Percentiles rank a stretch among this genome's conserved stretches.
Evolutionary conservation across 192 early-diverging fungal species (phyloP).

Genomic region (Piromyces sp.): DNA sequence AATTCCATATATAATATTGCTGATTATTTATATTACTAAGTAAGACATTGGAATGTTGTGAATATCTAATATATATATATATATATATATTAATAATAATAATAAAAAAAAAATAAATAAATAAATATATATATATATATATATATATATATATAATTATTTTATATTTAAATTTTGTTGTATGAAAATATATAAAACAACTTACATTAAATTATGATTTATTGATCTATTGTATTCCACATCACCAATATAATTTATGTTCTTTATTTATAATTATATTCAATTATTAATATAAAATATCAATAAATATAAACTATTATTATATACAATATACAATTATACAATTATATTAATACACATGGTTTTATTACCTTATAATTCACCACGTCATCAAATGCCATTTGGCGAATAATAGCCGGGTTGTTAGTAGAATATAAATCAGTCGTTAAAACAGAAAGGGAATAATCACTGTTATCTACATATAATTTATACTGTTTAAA

Average conservation of each 20-base stretch:
- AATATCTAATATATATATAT: neutral
- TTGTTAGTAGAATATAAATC: neutral
- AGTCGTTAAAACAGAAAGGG: neutral
- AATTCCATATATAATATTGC: neutral
- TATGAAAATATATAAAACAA: too few relatives aligned
- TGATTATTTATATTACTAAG: neutral
- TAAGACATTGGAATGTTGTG: neutral
- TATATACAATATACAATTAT: too few relatives aligned
- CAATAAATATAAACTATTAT: too few relatives aligned
- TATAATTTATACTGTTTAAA: neutral
- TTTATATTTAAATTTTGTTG: too few relatives aligned
- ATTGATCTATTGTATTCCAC: neutral
- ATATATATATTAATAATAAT: neutral
- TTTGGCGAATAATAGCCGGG: neutral
- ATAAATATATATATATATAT: too few relatives aligned
- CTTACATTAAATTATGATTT: neutral
- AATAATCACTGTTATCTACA: neutral
- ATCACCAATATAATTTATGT: neutral
- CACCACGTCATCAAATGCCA: neutral
- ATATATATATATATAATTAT: too few relatives aligned
- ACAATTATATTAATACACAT: too few relatives aligned
- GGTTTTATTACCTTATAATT: neutral
- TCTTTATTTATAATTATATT: neutral
- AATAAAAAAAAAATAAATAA: too few relatives aligned
- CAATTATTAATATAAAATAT: too few relatives aligned